Base-by-base conservation (phyloP, 306 rosid genomes). In the Dalbergia cultrata region DNA sequence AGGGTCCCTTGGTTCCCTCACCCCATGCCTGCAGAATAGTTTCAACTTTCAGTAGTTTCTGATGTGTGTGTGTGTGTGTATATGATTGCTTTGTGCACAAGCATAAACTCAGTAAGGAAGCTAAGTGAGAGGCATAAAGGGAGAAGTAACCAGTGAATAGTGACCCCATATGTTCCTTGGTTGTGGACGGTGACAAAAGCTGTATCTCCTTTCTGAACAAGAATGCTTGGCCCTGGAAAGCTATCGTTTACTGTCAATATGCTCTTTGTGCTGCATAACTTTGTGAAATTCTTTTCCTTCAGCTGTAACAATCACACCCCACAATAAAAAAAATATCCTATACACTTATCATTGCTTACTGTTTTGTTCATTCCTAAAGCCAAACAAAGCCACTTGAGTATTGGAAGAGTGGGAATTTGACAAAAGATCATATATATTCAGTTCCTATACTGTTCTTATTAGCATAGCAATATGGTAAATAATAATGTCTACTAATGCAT, bases 201-300 rank as follows among this genome's bases (percentile, higher is more conserved):
- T 60, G 77, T 70, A 16, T 79, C 83, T 21, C 77, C 77, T 49
- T 79, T 79, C 5, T 70, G 71, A 60, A 70, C 72, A 6, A 10
- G 71, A 79, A 79, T 70, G 14, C 76, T 67, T 79, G 87, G 84
- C 47, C 87, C 87, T 7, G 87, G 87, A 75, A 84, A 79, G 63
- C 74, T 84, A 17, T 37, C 70, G 57, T 78, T 83, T 31, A 83
- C 83, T 14, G 86, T 78, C 66, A 78, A 62, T 22, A 74, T 74
- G 74, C 78, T 67, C 50, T 79, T 84, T 9, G 87, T 79, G 77
- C 81, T 59, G 53, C 87, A 79, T 68, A 84, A 12, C 74, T 35
- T 79, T 3, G 78, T 79, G 68, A 79, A 84, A 3, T 67, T 74
- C 72, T 70, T 79, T 49, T 79, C 83, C 74, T 79, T 72, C 77